Evolutionary conservation across 2,329 filamentous ascomycete genomes (phyloP).

Genomic region (Neobulgaria alba): DNA sequence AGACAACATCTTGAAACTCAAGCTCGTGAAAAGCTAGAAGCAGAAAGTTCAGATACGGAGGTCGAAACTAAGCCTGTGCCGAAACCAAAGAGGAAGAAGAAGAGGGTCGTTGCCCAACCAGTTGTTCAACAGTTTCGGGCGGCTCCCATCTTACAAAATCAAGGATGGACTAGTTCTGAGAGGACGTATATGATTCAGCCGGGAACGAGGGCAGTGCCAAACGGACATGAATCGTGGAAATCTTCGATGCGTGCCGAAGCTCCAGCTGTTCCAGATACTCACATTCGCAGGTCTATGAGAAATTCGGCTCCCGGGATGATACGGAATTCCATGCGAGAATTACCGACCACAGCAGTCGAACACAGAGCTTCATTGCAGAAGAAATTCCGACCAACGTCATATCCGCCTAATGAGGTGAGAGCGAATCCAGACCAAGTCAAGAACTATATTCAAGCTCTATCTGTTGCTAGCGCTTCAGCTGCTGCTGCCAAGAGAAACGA

Average conservation of each 20-base stretch:
- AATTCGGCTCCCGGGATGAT: conserved; percentile 9
- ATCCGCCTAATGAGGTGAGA: conserved; percentile 13
- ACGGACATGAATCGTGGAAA: conserved; percentile 32
- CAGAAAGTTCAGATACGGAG: conserved; percentile 33
- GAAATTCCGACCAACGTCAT: conserved; percentile 28
- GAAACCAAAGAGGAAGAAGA: conserved; percentile 24
- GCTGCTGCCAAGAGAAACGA: conserved; percentile 2
- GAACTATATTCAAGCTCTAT: conserved; percentile 16
- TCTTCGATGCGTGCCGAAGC: conserved; percentile 38
- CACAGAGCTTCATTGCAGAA: conserved; percentile 29
- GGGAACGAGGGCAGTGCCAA: conserved; percentile 23
- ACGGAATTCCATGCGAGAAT: conserved; percentile 19
- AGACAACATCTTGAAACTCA: conserved; percentile 49
- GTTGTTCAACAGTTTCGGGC: conserved; percentile 21
- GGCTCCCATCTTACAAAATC: conserved; percentile 12
- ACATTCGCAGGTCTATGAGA: conserved; percentile 28
- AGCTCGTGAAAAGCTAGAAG: conserved; percentile 38
- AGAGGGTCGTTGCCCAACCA: conserved; percentile 8
- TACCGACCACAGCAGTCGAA: conserved; percentile 9
- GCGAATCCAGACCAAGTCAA: conserved; percentile 10
- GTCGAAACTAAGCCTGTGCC: conserved; percentile 30
- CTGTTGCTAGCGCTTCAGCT: conserved; percentile 15
- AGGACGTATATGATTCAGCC: conserved; percentile 35
- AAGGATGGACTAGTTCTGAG: no score
- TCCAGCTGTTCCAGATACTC: conserved; percentile 16